phyloP scores from a whole-genome alignment of 441 rosid species.

The Adansonia gregorii region DNA sequence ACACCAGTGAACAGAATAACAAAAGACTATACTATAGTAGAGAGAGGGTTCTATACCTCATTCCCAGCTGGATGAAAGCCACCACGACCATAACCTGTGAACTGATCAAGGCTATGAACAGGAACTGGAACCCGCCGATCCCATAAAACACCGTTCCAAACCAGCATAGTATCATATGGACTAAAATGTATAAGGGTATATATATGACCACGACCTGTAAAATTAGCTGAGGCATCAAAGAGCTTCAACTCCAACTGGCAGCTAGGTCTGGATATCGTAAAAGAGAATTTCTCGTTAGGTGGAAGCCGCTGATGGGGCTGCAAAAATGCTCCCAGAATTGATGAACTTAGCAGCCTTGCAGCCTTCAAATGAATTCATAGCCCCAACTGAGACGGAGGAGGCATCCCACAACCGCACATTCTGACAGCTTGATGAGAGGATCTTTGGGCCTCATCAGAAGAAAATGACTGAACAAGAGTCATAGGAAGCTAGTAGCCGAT shows the following conservation, averaged over 20 bases:
- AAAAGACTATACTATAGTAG: conserved; percentile 13
- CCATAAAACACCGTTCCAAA: conserved; percentile 97
- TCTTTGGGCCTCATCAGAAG: conserved; percentile 61
- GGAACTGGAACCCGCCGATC: conserved; percentile 68
- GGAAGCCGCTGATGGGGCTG: conserved; percentile 65
- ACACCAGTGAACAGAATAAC: not conserved
- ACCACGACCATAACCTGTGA: conserved; percentile 95
- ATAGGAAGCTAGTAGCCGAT: conserved; percentile 80
- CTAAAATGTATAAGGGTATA: conserved; percentile 89
- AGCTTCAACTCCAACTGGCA: conserved; percentile 54
- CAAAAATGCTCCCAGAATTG: conserved; percentile 77
- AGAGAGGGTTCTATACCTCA: conserved; percentile 59
- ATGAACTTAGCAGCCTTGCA: conserved; percentile 93
- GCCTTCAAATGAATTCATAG: conserved; percentile 73
- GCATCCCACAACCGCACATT: conserved; percentile 96
- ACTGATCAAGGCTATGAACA: conserved; percentile 84
- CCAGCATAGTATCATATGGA: conserved; percentile 81
- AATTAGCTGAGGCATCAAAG: conserved; percentile 58
- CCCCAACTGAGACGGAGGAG: conserved; percentile 67
- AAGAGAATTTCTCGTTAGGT: conserved; percentile 77
- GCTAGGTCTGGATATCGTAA: conserved; percentile 75
- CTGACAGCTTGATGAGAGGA: conserved; percentile 86
- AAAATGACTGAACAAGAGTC: conserved; percentile 71
- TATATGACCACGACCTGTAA: conserved; percentile 70
- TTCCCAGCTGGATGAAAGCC: conserved; percentile 98